Percentiles rank a stretch among this genome's conserved stretches.
Evolutionary conservation across 2,329 filamentous ascomycete species (phyloP).

Genomic region (Epichloe coenophiala): DNA sequence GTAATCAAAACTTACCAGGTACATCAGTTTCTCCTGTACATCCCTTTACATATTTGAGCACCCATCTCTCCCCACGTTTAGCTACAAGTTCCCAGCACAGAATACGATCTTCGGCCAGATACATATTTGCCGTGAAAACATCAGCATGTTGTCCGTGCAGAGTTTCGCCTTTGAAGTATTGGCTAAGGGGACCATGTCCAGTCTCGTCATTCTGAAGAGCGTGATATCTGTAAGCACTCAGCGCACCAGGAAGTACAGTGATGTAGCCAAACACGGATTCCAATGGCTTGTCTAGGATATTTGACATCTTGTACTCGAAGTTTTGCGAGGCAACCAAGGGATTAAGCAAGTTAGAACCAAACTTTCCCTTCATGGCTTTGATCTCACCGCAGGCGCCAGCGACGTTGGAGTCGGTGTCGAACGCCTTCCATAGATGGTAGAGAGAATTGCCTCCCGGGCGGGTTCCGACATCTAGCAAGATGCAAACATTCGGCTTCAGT

Average conservation of each 20-base stretch:
- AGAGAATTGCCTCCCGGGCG: conserved; percentile 77
- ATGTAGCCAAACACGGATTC: conserved; percentile 98
- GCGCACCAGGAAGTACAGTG: conserved; percentile 84
- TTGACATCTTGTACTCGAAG: conserved; percentile 99
- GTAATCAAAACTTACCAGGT: conserved; percentile 57
- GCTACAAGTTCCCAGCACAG: conserved; percentile 92
- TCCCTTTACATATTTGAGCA: conserved; percentile 93
- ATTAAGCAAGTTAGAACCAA: conserved; percentile 73
- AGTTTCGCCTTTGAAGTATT: conserved; percentile 99
- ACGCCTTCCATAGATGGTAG: conserved; percentile 98
- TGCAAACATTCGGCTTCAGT: conserved; percentile 90
- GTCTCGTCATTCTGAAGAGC: conserved; percentile 94
- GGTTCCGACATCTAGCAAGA: conserved; percentile 91
- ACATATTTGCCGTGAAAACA: conserved; percentile 97
- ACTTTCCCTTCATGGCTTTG: conserved; percentile 86
- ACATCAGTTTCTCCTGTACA: conserved; percentile 97
- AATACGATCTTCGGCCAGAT: conserved; percentile 79
- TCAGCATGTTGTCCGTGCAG: conserved; percentile 92
- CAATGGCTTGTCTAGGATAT: conserved; percentile 92
- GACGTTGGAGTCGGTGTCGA: conserved; percentile 94
- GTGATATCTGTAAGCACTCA: conserved; percentile 91
- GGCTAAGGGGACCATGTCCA: conserved; percentile 85
- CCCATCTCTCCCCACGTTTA: conserved; percentile 89
- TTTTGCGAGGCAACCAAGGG: conserved; percentile 94
- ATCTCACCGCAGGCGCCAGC: conserved; percentile 96